Percentiles rank a stretch among this genome's conserved stretches.
Evolutionary conservation across 1,284 basidiomycete genomes (phyloP).

Genomic region (Boletus hoseneyae): DNA sequence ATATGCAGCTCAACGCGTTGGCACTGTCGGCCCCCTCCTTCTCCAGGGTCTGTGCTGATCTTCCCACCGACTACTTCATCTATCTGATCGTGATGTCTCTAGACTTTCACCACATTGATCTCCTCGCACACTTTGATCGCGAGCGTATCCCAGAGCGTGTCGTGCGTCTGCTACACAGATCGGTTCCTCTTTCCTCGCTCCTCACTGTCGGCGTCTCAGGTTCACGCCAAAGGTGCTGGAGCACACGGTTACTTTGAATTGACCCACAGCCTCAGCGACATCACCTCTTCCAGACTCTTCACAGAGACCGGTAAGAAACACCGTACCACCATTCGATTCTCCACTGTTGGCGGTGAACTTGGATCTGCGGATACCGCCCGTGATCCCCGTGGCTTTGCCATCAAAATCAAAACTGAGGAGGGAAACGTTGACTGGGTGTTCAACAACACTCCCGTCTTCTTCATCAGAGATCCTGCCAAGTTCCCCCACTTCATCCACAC

Average conservation of each 20-base stretch:
- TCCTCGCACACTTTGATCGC: conserved; percentile 87
- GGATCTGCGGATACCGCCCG: conserved; percentile 90
- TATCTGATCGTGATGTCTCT: conserved; percentile 7
- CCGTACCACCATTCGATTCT: conserved; percentile 78
- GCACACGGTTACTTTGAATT: conserved; percentile 92
- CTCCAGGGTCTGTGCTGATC: conserved; percentile 62
- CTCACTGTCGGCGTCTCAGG: conserved; percentile 37
- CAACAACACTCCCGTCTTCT: conserved; percentile 92
- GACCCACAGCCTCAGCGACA: conserved; percentile 79
- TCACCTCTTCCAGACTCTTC: conserved; percentile 75
- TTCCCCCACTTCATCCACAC: conserved; percentile 96
- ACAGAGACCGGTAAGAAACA: conserved; percentile 67
- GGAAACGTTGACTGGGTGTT: conserved; percentile 92
- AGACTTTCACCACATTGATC: conserved; percentile 84
- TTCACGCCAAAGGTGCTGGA: conserved; percentile 84
- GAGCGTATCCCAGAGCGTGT: conserved; percentile 97
- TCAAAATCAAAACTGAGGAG: conserved; percentile 88
- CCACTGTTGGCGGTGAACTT: conserved; percentile 83
- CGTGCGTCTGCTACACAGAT: conserved; percentile 38
- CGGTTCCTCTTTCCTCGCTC: not conserved
- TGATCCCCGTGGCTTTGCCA: conserved; percentile 88
- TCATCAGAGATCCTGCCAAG: conserved; percentile 80
- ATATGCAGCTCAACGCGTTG: conserved; percentile 76
- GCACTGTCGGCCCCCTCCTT: conserved; percentile 75
- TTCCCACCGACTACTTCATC: not conserved